Conservation (phyloP, 768 basidiomycete genomes). For the Porphyrellus cyaneotinctus region DNA sequence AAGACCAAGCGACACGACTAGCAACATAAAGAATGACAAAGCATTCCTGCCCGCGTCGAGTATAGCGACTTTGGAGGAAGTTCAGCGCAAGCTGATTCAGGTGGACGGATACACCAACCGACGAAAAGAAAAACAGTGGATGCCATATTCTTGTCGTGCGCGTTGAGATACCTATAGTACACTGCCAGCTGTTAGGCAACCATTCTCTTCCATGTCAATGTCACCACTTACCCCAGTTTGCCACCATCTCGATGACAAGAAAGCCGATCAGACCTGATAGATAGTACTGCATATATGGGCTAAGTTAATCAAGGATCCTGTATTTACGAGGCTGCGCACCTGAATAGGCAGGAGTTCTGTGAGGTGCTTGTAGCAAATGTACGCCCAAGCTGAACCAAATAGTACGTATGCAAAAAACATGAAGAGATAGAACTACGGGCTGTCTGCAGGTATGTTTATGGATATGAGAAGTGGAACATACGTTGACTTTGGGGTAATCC, state of each 20-base stretch:
- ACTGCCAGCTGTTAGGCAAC: slow-evolving; percentile 37
- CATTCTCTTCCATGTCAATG: not conserved
- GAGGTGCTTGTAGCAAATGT: slow-evolving; percentile 75
- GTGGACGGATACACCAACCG: slow-evolving; percentile 44
- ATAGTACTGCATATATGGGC: slow-evolving; percentile 60
- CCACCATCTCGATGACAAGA: slow-evolving; percentile 91
- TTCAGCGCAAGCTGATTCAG: not conserved
- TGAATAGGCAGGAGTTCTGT: slow-evolving; percentile 87
- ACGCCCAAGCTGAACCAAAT: slow-evolving; percentile 73
- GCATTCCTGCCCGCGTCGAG: slow-evolving; percentile 93
- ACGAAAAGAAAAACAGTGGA: slow-evolving; percentile 92
- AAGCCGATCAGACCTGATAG: slow-evolving; percentile 83
- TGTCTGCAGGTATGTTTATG: not conserved
- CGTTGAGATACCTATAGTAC: slow-evolving; percentile 94
- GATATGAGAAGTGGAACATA: slow-evolving; percentile 38
- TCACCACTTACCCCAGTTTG: slow-evolving; percentile 67
- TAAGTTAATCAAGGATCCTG: not conserved
- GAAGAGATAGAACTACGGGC: slow-evolving; percentile 72
- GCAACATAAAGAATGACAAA: slow-evolving; percentile 90
- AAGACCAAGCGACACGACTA: slow-evolving; percentile 88
- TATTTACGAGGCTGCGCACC: slow-evolving; percentile 38
- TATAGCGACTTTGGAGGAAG: slow-evolving; percentile 66
- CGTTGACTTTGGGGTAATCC: slow-evolving; percentile 96
- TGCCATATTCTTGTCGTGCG: slow-evolving; percentile 67
- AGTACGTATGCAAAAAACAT: slow-evolving; percentile 78